Evolutionary conservation across 345 rosid species (phyloP).

Genomic region (Pelargonium nanum): DNA sequence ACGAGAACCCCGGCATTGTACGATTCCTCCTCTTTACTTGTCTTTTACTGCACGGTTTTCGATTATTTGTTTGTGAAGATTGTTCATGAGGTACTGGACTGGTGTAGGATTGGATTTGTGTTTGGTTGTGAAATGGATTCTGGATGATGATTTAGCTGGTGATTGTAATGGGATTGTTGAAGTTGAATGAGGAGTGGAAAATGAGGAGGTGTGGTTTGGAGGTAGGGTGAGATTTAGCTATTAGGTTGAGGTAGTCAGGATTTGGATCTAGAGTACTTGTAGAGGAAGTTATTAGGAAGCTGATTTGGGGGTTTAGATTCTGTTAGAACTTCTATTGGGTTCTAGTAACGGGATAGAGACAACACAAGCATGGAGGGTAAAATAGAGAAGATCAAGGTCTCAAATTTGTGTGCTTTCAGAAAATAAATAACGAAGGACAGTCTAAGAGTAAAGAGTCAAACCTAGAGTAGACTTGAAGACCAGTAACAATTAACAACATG

Average conservation of each 20-base stretch:
- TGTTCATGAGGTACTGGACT: background rate
- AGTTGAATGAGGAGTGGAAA: background rate
- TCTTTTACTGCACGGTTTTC: background rate
- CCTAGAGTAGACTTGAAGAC: too few relatives aligned
- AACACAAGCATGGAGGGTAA: too few relatives aligned
- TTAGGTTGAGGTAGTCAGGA: background rate
- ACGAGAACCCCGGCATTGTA: conserved; percentile 78
- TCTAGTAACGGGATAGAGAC: too few relatives aligned
- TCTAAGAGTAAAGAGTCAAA: too few relatives aligned
- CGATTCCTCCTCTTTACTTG: conserved; percentile 9
- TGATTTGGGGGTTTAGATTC: too few relatives aligned
- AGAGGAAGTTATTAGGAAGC: too few relatives aligned
- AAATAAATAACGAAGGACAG: too few relatives aligned
- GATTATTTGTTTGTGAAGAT: background rate
- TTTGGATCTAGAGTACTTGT: background rate
- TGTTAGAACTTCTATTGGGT: too few relatives aligned
- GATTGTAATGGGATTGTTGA: background rate
- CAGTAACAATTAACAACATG: too few relatives aligned
- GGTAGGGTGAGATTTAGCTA: background rate
- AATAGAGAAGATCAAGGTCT: too few relatives aligned
- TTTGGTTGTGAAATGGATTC: background rate
- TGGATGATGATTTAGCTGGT: background rate
- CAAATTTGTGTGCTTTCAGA: too few relatives aligned
- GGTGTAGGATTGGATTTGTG: background rate
- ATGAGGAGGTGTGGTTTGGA: background rate